These are phyloP conservation scores for Petunia axillaris DNA, from an alignment of 257 asterid genomes.

Conservation along the genomic window DNA sequence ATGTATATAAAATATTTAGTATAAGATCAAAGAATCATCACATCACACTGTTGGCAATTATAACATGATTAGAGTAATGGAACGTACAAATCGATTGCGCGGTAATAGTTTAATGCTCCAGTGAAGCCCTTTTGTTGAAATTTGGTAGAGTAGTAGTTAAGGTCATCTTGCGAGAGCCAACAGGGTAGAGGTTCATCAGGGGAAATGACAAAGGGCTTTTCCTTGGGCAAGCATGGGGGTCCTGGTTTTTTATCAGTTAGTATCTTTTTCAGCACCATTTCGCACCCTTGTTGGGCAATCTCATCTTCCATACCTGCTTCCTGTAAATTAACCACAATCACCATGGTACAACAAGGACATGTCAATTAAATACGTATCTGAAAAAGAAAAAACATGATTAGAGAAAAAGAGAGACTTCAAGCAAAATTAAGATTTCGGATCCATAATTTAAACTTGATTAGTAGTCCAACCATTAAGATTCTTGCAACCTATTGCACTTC, in stretches of 20 bases:
- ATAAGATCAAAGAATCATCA: neutral
- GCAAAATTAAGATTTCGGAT: neutral
- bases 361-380: too few relatives aligned
- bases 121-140: conserved; percentile 72
- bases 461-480: too few relatives aligned
- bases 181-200: conserved; percentile 46
- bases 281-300: conserved; percentile 63
- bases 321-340: conserved; percentile 36
- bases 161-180: conserved; percentile 73
- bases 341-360: neutral
- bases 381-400: too few relatives aligned
- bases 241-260: conserved; percentile 62
- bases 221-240: conserved; percentile 64
- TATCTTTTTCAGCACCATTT: conserved; percentile 67
- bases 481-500: too few relatives aligned
- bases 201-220: conserved; percentile 55
- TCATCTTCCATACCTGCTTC: conserved; percentile 81
- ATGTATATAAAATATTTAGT: neutral
- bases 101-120: conserved; percentile 90
- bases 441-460: too few relatives aligned
- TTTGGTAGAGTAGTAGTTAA: conserved; percentile 58
- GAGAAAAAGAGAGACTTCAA: neutral
- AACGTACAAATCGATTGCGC: conserved; percentile 71
- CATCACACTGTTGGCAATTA: neutral
- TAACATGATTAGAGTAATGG: neutral